These are phyloP conservation scores for Trifolium fragiferum DNA, from an alignment of 306 rosid species.

Conservation along the genomic window DNA sequence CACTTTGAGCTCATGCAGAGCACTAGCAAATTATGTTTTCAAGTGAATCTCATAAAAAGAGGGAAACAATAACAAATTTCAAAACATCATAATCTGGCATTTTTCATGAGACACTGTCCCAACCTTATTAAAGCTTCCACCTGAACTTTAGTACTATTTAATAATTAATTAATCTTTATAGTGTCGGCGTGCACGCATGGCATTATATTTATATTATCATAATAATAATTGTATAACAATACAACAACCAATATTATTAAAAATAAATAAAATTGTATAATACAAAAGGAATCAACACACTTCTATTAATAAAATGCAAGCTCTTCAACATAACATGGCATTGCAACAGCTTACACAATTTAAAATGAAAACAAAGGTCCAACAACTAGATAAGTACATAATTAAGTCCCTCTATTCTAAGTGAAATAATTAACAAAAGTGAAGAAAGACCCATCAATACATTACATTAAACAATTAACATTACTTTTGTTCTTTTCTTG, in stretches of 20 bases:
- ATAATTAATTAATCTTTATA: background rate
- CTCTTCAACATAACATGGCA: conserved; percentile 36
- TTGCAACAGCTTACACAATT: conserved; percentile 46
- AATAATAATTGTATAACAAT: conserved; percentile 25
- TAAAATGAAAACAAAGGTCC: conserved; percentile 21
- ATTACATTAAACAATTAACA: conserved; percentile 9
- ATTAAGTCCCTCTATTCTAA: conserved; percentile 47
- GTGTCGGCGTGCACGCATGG: conserved; percentile 55
- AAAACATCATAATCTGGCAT: conserved; percentile 9
- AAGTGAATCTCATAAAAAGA: background rate
- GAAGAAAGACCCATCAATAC: conserved; percentile 44
- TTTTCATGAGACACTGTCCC: conserved; percentile 21
- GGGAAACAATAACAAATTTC: background rate
- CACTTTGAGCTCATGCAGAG: conserved; percentile 13
- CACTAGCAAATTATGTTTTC: background rate
- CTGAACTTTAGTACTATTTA: background rate
- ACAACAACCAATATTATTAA: conserved; percentile 5
- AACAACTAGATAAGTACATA: conserved; percentile 38
- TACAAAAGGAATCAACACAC: conserved; percentile 22
- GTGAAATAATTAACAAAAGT: conserved; percentile 33
- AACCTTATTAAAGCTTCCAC: conserved; percentile 26
- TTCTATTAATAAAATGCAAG: conserved; percentile 20
- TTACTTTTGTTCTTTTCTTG: conserved; percentile 21
- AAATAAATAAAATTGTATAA: background rate
- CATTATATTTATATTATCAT: background rate